Percentiles rank a stretch among this genome's conserved stretches.
Conservation (phyloP, 2,329 filamentous ascomycete genomes). For the Fusarium sp. region DNA sequence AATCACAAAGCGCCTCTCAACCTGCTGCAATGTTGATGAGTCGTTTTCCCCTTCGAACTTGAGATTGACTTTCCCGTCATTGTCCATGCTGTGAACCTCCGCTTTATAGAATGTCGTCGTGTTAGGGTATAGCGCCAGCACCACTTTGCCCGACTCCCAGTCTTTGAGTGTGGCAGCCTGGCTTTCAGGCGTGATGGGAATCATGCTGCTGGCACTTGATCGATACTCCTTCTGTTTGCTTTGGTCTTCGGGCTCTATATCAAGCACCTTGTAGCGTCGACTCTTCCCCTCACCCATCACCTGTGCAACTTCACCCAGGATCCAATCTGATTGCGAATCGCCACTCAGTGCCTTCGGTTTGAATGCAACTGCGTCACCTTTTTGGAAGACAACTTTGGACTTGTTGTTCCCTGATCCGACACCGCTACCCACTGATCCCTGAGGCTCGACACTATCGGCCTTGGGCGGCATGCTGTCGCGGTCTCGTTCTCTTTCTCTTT, state of each 20-base stretch:
- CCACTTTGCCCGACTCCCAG: slow-evolving; percentile 75
- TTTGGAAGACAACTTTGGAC: slow-evolving; percentile 67
- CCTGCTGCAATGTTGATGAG: slow-evolving; percentile 77
- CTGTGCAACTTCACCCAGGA: slow-evolving; percentile 80
- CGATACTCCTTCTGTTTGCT: slow-evolving; percentile 76
- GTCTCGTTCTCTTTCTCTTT: slow-evolving; percentile 42
- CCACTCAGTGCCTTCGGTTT: slow-evolving; percentile 65
- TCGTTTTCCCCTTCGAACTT: slow-evolving; percentile 86
- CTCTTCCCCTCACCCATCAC: slow-evolving; percentile 82
- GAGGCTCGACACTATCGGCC: slow-evolving; percentile 67
- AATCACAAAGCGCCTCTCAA: slow-evolving; percentile 80
- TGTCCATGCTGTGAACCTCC: slow-evolving; percentile 78
- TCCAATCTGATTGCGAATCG: slow-evolving; percentile 68
- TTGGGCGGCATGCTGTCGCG: slow-evolving; percentile 62
- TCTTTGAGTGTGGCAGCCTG: slow-evolving; percentile 64
- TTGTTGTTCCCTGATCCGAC: slow-evolving; percentile 45
- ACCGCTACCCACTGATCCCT: slow-evolving; percentile 54
- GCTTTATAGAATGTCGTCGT: slow-evolving; percentile 89
- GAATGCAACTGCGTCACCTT: slow-evolving; percentile 74
- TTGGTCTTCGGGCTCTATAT: slow-evolving; percentile 79
- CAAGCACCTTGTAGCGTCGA: slow-evolving; percentile 81
- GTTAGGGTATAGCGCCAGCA: slow-evolving; percentile 82
- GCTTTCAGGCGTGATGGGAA: slow-evolving; percentile 73
- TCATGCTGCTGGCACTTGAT: slow-evolving; percentile 79
- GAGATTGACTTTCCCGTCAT: slow-evolving; percentile 67